A percentile compares a stretch with the other conserved stretches of the same genome.
Evolutionary conservation across 1,284 basidiomycete species (phyloP).

Genomic region (Exobasidium cylindrosporum): DNA sequence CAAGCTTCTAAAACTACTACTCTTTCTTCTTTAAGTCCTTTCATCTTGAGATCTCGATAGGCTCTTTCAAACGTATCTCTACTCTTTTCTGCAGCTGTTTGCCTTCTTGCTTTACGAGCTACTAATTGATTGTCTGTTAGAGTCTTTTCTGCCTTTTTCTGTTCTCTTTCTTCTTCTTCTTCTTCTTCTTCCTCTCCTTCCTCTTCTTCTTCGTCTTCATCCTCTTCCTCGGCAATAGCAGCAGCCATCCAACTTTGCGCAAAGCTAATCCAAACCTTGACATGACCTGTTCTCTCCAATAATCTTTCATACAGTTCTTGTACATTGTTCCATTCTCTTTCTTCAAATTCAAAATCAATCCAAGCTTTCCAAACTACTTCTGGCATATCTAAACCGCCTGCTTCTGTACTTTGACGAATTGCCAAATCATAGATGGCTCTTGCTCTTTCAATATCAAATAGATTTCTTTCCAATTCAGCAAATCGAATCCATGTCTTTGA

Average conservation of each 20-base stretch:
- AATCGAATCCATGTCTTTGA: conserved; percentile 80
- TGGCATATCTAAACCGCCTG: conserved; percentile 76
- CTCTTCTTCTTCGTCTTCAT: conserved; percentile 62
- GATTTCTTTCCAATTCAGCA: conserved; percentile 86
- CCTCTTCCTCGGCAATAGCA: conserved; percentile 69
- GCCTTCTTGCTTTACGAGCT: conserved; percentile 57
- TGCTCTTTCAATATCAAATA: conserved; percentile 86
- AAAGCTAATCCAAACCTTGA: conserved; percentile 64
- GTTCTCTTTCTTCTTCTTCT: conserved; percentile 21
- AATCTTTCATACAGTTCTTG: conserved; percentile 87
- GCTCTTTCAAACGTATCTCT: conserved; percentile 77
- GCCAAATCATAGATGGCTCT: conserved; percentile 95
- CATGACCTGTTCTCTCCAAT: conserved; percentile 81
- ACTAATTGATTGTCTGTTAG: conserved; percentile 27
- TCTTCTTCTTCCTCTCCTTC: conserved; percentile 56
- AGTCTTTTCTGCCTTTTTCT: conserved; percentile 15
- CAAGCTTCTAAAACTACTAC: conserved; percentile 85
- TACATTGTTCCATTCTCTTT: conserved; percentile 82
- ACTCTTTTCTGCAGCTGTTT: conserved; percentile 68
- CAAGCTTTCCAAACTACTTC: conserved; percentile 81
- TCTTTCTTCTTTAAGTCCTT: conserved; percentile 83
- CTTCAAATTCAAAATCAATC: conserved; percentile 93
- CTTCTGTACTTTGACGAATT: conserved; percentile 70
- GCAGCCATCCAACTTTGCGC: conserved; percentile 58
- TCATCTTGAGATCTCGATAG: conserved; percentile 77